These are phyloP conservation scores for Lentinula guzmanii DNA, from an alignment of 768 basidiomycete genomes.

Conservation along the genomic window DNA sequence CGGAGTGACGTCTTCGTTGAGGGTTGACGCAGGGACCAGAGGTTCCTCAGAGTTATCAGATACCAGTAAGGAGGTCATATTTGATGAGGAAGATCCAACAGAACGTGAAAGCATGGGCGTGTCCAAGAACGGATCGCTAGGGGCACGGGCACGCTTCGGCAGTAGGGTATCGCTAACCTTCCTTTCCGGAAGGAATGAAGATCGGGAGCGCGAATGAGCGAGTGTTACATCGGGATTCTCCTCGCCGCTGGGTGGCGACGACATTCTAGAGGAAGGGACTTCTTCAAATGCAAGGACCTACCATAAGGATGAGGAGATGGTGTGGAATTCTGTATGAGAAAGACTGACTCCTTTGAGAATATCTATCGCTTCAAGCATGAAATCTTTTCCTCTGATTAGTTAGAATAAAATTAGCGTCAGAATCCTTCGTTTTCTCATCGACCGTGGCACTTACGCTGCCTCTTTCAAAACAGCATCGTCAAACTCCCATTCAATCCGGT, in stretches of 20 bases:
- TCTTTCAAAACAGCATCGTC: slow-evolving; percentile 95
- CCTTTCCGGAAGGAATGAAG: slow-evolving; percentile 37
- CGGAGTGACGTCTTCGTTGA: slow-evolving; percentile 21
- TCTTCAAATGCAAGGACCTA: slow-evolving; percentile 71
- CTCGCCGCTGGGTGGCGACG: slow-evolving; percentile 23
- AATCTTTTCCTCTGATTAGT: slow-evolving; percentile 76
- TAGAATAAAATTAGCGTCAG: slow-evolving; percentile 13
- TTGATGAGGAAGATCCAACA: slow-evolving; percentile 46
- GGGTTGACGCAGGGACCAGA: slow-evolving; percentile 28
- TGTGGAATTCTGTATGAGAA: slow-evolving; percentile 12
- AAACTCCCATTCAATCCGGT: slow-evolving; percentile 80
- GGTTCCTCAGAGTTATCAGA: slow-evolving; percentile 34
- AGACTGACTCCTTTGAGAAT: slow-evolving; percentile 82
- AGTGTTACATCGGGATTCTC: slow-evolving; percentile 31
- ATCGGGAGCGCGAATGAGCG: slow-evolving; percentile 50
- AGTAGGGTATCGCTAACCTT: slow-evolving; percentile 38
- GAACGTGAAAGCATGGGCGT: slow-evolving; percentile 56
- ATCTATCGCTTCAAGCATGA: slow-evolving; percentile 89
- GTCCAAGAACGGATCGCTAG: slow-evolving; percentile 78
- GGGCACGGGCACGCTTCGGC: slow-evolving; percentile 63
- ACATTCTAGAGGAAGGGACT: slow-evolving; percentile 31
- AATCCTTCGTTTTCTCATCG: slow-evolving; percentile 11
- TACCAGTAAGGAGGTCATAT: slow-evolving; percentile 22
- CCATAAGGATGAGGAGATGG: slow-evolving; percentile 9
- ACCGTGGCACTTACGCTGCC: slow-evolving; percentile 64